Percentiles rank a stretch among this genome's conserved stretches.
Conservation (phyloP, 2,329 filamentous ascomycete species). For the Claviceps sp. region DNA sequence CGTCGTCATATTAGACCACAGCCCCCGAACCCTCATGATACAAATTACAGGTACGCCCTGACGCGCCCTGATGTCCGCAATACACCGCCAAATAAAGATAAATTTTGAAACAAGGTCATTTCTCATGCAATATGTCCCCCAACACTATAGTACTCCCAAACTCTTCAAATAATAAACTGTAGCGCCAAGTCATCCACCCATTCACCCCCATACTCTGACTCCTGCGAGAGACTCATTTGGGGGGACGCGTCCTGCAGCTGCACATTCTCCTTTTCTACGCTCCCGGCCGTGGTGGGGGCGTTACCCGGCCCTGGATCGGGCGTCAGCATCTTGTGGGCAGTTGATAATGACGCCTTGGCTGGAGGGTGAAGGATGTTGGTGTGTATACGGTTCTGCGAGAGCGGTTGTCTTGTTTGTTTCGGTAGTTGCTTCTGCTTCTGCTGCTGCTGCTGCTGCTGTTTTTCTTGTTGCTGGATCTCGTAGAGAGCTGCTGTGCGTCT, state of each 20-base stretch:
- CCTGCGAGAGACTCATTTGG: constrained; percentile 17
- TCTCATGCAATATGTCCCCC: not conserved
- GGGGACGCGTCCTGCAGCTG: constrained; percentile 1
- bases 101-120: too few relatives aligned
- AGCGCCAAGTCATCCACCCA: constrained; percentile 25
- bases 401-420: not conserved
- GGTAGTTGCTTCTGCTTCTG: constrained; percentile 4
- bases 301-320: not conserved
- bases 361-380: not conserved
- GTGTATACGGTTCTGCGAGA: constrained; percentile 8
- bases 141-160: not conserved
- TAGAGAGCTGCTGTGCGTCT: constrained; percentile 20
- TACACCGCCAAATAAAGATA: too few relatives aligned
- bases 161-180: constrained; percentile 14
- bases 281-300: not conserved
- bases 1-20: too few relatives aligned
- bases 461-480: constrained; percentile 11
- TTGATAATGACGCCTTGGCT: not conserved
- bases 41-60: too few relatives aligned
- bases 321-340: not conserved
- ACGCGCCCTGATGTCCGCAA: too few relatives aligned
- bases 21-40: too few relatives aligned
- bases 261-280: constrained; percentile 14
- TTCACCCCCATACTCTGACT: constrained; percentile 25
- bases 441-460: not conserved